Evolutionary conservation across 1,139 yeast species (phyloP).

Genomic region (Kodamaea plutei): DNA sequence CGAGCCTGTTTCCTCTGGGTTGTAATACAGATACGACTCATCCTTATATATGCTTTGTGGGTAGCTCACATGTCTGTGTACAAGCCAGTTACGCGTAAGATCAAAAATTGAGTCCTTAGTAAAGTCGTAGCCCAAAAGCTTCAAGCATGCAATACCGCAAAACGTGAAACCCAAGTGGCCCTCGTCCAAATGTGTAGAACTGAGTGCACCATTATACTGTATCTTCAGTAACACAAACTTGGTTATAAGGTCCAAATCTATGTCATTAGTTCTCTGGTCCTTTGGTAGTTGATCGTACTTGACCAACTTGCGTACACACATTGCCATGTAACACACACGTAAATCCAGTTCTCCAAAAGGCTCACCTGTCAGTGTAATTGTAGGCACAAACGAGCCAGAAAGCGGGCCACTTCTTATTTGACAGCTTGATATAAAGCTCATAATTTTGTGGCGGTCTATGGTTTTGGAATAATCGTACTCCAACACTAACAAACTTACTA

Average conservation of each 20-base stretch:
- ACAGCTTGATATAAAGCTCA: conserved; percentile 49
- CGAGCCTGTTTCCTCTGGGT: conserved; percentile 60
- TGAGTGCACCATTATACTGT: conserved; percentile 65
- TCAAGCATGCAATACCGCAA: conserved; percentile 72
- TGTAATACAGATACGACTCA: conserved; percentile 32
- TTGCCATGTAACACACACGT: conserved; percentile 73
- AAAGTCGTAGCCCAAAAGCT: conserved; percentile 33
- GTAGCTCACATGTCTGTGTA: conserved; percentile 57
- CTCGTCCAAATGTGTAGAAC: conserved; percentile 44
- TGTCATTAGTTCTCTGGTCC: conserved; percentile 27
- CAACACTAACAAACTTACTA: conserved; percentile 47
- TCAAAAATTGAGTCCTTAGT: conserved; percentile 14
- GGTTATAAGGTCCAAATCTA: conserved; percentile 38
- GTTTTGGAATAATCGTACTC: conserved; percentile 33
- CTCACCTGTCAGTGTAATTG: conserved; percentile 10
- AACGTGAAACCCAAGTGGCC: conserved; percentile 86
- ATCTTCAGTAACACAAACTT: conserved; percentile 41
- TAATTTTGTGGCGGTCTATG: conserved; percentile 42
- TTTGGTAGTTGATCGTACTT: conserved; percentile 31
- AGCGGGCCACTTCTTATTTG: conserved; percentile 57
- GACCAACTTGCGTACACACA: conserved; percentile 55
- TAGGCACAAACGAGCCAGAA: conserved; percentile 40
- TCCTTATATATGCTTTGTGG: conserved; percentile 21
- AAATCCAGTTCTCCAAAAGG: conserved; percentile 64
- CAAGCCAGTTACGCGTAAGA: conserved; percentile 52